phyloP scores from a whole-genome alignment of 768 basidiomycete genomes.

The Rhizopogon sp. region DNA sequence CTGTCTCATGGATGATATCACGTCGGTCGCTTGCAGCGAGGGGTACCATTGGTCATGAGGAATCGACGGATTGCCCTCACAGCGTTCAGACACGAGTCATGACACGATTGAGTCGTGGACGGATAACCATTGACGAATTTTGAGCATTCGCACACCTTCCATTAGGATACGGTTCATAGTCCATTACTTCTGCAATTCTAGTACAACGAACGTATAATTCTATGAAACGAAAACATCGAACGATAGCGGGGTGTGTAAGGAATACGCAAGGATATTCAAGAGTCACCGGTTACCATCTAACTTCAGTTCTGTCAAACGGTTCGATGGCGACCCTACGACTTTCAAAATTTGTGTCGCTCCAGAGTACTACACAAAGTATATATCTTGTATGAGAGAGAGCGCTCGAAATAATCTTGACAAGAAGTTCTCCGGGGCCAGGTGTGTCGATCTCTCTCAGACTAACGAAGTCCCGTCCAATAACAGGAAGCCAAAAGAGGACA shows the following conservation, averaged over 20 bases:
- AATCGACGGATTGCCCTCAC: conserved; percentile 6
- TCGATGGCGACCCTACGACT: conserved; percentile 53
- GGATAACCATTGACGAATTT: conserved; percentile 4
- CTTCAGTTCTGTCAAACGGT: conserved; percentile 57
- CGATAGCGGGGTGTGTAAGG: conserved; percentile 1
- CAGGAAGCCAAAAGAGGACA: conserved; percentile 14
- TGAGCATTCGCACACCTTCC: neutral
- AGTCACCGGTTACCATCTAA: conserved; percentile 53
- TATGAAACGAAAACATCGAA: neutral
- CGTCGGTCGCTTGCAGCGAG: conserved; percentile 10
- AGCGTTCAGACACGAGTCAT: conserved; percentile 11
- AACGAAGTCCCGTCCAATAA: conserved; percentile 9
- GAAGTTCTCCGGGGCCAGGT: conserved; percentile 37
- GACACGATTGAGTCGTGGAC: conserved; percentile 37
- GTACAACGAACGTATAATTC: neutral
- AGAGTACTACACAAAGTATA: conserved; percentile 44
- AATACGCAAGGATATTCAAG: conserved; percentile 2
- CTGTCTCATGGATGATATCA: conserved; percentile 23
- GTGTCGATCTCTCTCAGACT: conserved; percentile 17
- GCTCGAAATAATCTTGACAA: conserved; percentile 36
- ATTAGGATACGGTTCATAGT: conserved; percentile 6
- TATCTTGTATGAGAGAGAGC: conserved; percentile 61
- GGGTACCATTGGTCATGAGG: conserved; percentile 2
- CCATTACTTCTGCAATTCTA: neutral
- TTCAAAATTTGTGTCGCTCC: conserved; percentile 71